Conservation (phyloP, 2,329 filamentous ascomycete genomes). For the Diaporthe citrichinensis region DNA sequence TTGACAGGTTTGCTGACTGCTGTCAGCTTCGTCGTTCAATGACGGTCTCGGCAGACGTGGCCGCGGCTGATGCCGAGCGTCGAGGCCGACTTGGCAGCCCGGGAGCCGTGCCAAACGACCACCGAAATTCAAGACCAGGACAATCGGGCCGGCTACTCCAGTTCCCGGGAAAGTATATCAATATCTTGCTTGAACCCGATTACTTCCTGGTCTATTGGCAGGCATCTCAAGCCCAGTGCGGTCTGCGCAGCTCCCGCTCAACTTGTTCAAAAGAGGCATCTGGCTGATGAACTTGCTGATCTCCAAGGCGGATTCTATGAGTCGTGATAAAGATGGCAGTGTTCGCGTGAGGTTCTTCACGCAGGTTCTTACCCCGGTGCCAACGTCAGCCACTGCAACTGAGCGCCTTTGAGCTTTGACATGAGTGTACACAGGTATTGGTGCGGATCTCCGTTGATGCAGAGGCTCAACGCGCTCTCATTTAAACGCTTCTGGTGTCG, state of each 20-base stretch:
- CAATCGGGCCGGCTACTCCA: neutral
- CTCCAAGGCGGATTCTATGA: too few relatives aligned
- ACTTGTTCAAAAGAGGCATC: too few relatives aligned
- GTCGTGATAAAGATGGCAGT: too few relatives aligned
- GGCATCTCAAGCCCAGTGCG: neutral
- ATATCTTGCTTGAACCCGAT: neutral
- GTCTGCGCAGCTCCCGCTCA: neutral
- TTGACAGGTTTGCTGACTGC: neutral
- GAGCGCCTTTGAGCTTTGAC: neutral
- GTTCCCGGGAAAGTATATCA: neutral
- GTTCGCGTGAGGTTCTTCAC: too few relatives aligned
- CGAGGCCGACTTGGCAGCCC: slow-evolving; percentile 1
- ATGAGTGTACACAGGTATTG: neutral
- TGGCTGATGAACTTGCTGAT: neutral
- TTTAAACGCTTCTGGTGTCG: neutral
- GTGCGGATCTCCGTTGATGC: neutral
- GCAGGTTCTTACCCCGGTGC: neutral
- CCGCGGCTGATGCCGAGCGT: neutral
- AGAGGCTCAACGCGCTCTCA: neutral
- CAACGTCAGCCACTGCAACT: neutral
- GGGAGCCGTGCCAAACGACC: neutral
- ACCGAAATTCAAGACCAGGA: neutral
- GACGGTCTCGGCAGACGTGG: neutral
- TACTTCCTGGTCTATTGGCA: neutral
- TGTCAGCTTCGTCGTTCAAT: slow-evolving; percentile 1